phyloP scores from a whole-genome alignment of 495 filamentous ascomycete species.

The Tuber brumale region DNA sequence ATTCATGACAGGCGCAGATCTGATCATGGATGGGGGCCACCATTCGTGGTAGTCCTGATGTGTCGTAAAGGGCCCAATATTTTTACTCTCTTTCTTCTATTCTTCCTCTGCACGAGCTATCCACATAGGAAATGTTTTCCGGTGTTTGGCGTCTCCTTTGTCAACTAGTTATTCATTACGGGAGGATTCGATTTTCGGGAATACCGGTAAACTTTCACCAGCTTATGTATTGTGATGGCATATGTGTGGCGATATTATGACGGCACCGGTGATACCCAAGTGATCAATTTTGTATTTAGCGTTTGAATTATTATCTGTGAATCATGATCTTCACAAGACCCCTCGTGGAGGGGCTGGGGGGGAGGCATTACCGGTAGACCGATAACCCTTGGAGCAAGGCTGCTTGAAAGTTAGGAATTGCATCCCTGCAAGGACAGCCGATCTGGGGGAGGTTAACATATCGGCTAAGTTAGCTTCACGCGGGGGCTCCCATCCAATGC shows the following conservation, averaged over 20 bases:
- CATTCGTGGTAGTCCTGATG: constrained; percentile 58
- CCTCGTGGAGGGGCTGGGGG: not conserved
- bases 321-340: not conserved
- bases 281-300: not conserved
- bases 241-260: not conserved
- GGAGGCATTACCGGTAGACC: not conserved
- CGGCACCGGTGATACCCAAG: not conserved
- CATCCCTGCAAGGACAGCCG: not conserved
- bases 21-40: constrained; percentile 80
- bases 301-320: not conserved
- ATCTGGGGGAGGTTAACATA: not conserved
- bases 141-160: constrained; percentile 19
- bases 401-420: not conserved
- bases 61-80: not conserved
- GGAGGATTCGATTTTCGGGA: not conserved
- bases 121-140: constrained; percentile 2
- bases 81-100: not conserved
- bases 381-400: not conserved
- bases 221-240: not conserved
- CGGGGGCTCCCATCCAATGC: not conserved
- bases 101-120: not conserved
- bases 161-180: not conserved
- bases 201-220: not conserved
- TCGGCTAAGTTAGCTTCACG: not conserved
- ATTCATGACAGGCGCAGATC: constrained; percentile 81